These are phyloP conservation scores for Capsicum pubescens DNA, from an alignment of 257 asterid species.

Conservation along the genomic window DNA sequence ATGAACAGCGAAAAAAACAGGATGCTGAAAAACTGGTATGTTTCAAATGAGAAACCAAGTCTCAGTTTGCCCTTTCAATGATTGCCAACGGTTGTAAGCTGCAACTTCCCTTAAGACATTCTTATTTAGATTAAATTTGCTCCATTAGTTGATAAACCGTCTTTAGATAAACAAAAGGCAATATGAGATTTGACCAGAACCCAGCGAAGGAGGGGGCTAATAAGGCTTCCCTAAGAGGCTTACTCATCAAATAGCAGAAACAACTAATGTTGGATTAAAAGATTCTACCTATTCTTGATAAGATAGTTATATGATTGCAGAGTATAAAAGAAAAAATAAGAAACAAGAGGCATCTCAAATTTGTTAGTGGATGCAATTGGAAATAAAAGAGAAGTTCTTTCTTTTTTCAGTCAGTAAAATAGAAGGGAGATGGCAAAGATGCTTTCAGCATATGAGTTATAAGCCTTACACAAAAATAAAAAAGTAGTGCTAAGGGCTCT, in stretches of 20 bases:
- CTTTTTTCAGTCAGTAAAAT: background rate
- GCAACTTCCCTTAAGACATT: background rate
- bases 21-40: background rate
- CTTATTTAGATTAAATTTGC: background rate
- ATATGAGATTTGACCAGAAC: background rate
- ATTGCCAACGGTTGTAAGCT: background rate
- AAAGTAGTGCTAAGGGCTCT: background rate
- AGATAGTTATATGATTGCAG: background rate
- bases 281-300: background rate
- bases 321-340: background rate
- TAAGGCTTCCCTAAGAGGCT: background rate
- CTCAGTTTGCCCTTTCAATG: background rate
- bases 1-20: background rate
- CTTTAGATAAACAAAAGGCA: background rate
- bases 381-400: background rate
- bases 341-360: conserved; percentile 20
- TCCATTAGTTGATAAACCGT: background rate
- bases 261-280: background rate
- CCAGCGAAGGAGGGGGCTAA: background rate
- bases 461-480: background rate
- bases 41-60: background rate
- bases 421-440: background rate
- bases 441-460: background rate
- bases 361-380: background rate
- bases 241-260: background rate